Percentiles rank a stretch among this genome's conserved stretches.
These are phyloP conservation scores for Komagataella populi DNA, from an alignment of 805 yeast species.

Conservation along the genomic window DNA sequence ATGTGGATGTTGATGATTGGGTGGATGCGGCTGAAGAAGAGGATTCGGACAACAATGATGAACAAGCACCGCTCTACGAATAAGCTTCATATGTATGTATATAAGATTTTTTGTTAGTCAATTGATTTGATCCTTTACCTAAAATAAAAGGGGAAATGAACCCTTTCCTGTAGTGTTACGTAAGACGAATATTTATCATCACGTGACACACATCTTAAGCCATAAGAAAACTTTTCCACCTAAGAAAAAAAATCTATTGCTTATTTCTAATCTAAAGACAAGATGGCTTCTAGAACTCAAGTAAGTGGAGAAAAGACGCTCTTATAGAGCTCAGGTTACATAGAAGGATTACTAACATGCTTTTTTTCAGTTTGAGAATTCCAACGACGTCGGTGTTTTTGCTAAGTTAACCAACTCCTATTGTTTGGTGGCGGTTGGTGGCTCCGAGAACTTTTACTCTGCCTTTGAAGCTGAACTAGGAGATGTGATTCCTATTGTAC, in stretches of 20 bases:
- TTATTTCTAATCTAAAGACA: background rate
- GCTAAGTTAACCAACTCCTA: constrained; percentile 92
- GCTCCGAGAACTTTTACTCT: constrained; percentile 72
- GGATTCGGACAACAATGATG: constrained; percentile 19
- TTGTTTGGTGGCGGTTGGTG: constrained; percentile 94
- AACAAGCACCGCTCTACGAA: constrained; percentile 6
- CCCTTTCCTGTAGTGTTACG: background rate
- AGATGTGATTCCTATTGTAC: constrained; percentile 91
- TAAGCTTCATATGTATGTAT: constrained; percentile 2
- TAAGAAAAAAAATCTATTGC: background rate
- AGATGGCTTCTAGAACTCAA: constrained; percentile 61
- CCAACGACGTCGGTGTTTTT: constrained; percentile 88
- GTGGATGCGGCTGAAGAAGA: constrained; percentile 52
- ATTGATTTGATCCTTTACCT: background rate
- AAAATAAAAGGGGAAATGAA: background rate
- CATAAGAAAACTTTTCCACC: background rate
- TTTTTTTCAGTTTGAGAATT: constrained; percentile 47
- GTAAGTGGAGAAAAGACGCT: constrained; percentile 8
- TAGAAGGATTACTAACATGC: constrained; percentile 3
- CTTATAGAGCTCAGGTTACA: background rate
- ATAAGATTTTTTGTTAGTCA: background rate
- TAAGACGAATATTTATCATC: background rate
- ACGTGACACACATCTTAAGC: background rate
- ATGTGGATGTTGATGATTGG: constrained; percentile 46
- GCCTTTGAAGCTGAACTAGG: constrained; percentile 97